Percentiles rank a stretch among this genome's conserved stretches.
Conservation (phyloP, 2,329 filamentous ascomycete species). For the Aschersonia sp. region DNA sequence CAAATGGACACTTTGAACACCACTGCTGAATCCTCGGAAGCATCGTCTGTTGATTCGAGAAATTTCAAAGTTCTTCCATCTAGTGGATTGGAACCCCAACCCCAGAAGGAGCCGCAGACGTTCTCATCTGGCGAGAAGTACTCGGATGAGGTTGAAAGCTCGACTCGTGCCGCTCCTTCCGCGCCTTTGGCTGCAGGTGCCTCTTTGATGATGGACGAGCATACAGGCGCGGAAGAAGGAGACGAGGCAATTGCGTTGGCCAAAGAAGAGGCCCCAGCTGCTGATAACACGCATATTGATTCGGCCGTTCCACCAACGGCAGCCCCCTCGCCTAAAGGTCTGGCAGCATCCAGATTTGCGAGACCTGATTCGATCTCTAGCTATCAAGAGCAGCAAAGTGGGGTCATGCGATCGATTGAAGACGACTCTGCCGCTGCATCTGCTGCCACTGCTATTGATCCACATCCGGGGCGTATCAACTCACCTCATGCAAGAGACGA, state of each 20-base stretch:
- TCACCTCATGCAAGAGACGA: constrained; percentile 10
- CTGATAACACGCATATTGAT: constrained; percentile 7
- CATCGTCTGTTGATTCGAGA: constrained; percentile 31
- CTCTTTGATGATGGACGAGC: no score
- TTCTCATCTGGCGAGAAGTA: constrained; percentile 30
- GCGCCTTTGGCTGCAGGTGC: no score
- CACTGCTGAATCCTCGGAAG: constrained; percentile 36
- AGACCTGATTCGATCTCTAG: constrained; percentile 18
- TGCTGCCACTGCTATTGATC: not conserved
- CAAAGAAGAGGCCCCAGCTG: not conserved
- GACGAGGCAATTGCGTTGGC: constrained; percentile 15
- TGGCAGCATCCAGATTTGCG: constrained; percentile 30
- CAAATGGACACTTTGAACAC: constrained; percentile 37
- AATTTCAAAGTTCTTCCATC: no score
- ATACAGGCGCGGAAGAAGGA: constrained; percentile 31
- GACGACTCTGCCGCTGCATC: constrained; percentile 4
- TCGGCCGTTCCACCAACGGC: constrained; percentile 14
- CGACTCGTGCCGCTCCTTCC: no score
- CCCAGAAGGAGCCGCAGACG: constrained; percentile 36
- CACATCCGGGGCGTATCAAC: constrained; percentile 3
- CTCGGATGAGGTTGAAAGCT: constrained; percentile 28
- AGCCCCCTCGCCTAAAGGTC: constrained; percentile 18
- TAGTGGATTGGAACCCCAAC: no score
- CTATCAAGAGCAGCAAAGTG: constrained; percentile 10
- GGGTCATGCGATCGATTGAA: constrained; percentile 16